Percentiles rank a stretch among this genome's conserved stretches.
phyloP scores from a whole-genome alignment of 2,329 filamentous ascomycete species.

The Helicocarpus griseus region DNA sequence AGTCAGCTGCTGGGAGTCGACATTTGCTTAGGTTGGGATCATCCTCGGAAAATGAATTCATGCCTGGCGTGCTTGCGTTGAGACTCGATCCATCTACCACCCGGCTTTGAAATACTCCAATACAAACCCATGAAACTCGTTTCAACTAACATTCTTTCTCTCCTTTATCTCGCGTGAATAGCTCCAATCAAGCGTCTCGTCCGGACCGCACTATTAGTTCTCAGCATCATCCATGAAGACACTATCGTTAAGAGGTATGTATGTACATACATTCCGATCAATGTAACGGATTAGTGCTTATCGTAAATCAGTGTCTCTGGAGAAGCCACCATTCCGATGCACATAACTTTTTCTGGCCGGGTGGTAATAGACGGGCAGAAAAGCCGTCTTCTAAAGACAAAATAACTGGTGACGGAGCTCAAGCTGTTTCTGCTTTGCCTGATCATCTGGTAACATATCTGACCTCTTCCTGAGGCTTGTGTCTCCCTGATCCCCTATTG shows the following conservation, averaged over 20 bases:
- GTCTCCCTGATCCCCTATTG: too few species aligned
- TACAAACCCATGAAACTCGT: slow-evolving; percentile 13
- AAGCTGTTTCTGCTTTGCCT: slow-evolving; percentile 23
- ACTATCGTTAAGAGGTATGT: slow-evolving; percentile 22
- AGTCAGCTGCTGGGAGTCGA: background rate
- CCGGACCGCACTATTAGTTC: slow-evolving; percentile 18
- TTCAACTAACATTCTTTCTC: slow-evolving; percentile 17
- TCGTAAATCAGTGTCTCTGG: slow-evolving; percentile 36
- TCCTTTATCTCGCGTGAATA: slow-evolving; percentile 21
- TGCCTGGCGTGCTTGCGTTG: slow-evolving; percentile 19
- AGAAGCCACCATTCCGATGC: slow-evolving; percentile 34
- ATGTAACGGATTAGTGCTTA: slow-evolving; percentile 24
- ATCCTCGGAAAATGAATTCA: slow-evolving; percentile 16
- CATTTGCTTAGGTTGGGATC: slow-evolving; percentile 9
- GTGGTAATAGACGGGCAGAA: slow-evolving; percentile 15
- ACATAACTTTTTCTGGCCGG: slow-evolving; percentile 25
- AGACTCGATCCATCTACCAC: slow-evolving; percentile 2
- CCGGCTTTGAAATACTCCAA: slow-evolving; percentile 5
- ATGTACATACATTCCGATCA: slow-evolving; percentile 28
- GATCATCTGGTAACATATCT: slow-evolving; percentile 23
- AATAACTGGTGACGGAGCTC: slow-evolving; percentile 21
- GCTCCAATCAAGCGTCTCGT: slow-evolving; percentile 22
- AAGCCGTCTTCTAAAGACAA: slow-evolving; percentile 18
- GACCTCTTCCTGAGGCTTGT: slow-evolving; percentile 21
- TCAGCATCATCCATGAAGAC: slow-evolving; percentile 25